Evolutionary conservation across 1,284 basidiomycete genomes (phyloP).

Genomic region (Crepidotus sp.): DNA sequence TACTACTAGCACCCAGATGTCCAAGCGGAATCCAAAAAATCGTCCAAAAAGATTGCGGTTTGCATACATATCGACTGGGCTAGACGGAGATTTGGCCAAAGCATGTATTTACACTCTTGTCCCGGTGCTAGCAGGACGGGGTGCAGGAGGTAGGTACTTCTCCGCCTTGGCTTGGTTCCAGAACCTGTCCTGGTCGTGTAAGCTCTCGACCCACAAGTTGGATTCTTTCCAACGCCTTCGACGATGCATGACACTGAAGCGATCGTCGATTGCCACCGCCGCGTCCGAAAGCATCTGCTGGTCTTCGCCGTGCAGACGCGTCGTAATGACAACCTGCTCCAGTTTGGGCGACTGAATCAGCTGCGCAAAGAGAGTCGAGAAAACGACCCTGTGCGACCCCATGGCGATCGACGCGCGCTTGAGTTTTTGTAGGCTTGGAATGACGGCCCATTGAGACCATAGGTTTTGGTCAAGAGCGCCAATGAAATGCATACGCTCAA

Average conservation of each 20-base stretch:
- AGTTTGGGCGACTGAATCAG: slow-evolving; percentile 16
- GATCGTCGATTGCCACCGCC: slow-evolving; percentile 7
- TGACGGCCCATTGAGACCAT: slow-evolving; percentile 1
- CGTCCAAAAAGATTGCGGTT: too few relatives aligned
- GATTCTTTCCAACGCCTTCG: slow-evolving; percentile 18
- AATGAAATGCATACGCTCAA: slow-evolving; percentile 15
- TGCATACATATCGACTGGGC: too few relatives aligned
- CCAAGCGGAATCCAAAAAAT: too few relatives aligned
- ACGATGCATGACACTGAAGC: slow-evolving; percentile 13
- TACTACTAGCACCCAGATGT: too few relatives aligned
- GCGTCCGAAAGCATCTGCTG: slow-evolving; percentile 3
- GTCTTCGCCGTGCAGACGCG: slow-evolving; percentile 12
- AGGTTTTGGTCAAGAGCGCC: slow-evolving; percentile 5
- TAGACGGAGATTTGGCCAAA: too few relatives aligned
- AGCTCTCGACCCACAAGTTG: slow-evolving; percentile 16
- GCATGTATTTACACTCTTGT: too few relatives aligned
- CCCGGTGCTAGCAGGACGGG: too few relatives aligned
- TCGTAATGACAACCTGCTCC: slow-evolving; percentile 15
- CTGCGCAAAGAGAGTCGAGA: slow-evolving; percentile 1
- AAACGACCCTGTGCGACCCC: slow-evolving; percentile 9
- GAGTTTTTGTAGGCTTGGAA: slow-evolving; percentile 16
- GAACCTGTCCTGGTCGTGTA: slow-evolving; percentile 14
- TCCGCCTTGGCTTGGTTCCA: slow-evolving; percentile 15
- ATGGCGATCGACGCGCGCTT: slow-evolving; percentile 13
- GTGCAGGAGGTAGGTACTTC: slow-evolving; percentile 6